phyloP scores from a whole-genome alignment of 2,329 filamentous ascomycete genomes.

The Byssothecium circinans region DNA sequence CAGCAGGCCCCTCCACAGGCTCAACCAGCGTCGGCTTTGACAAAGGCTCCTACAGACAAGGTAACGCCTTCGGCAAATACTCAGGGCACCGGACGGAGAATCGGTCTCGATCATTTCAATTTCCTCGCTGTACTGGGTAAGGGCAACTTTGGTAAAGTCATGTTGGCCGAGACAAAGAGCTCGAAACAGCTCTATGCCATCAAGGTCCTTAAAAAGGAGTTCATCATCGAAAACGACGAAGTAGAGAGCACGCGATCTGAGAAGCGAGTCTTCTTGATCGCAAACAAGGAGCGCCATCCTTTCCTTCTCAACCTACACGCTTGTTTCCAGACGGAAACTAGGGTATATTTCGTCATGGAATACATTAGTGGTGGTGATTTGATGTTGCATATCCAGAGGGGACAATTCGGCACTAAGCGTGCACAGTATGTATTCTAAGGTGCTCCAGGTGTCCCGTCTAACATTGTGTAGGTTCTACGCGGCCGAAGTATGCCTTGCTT shows the following conservation, averaged over 20 bases:
- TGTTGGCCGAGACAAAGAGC: constrained; percentile 96
- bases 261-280: constrained; percentile 95
- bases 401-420: constrained; percentile 91
- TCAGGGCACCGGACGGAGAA: constrained; percentile 75
- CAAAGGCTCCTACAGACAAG: constrained; percentile 51
- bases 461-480: constrained; percentile 76
- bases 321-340: constrained; percentile 97
- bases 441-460: constrained; percentile 8
- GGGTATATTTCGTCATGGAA: constrained; percentile 99
- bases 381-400: constrained; percentile 98
- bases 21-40: constrained; percentile 40
- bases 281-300: constrained; percentile 94
- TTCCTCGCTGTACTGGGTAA: constrained; percentile 98
- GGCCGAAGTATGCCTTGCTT: constrained; percentile 90
- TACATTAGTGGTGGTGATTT: constrained; percentile 98
- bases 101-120: constrained; percentile 98
- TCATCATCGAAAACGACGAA: constrained; percentile 99
- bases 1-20: constrained; percentile 36
- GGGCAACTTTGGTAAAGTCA: constrained; percentile 99
- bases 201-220: constrained; percentile 99
- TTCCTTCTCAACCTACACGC: constrained; percentile 95
- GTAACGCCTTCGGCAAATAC: constrained; percentile 68
- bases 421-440: constrained; percentile 71
- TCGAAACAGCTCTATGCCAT: constrained; percentile 93
- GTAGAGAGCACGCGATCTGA: constrained; percentile 97